A percentile compares a stretch with the other conserved stretches of the same genome.
These are phyloP conservation scores for Magnusiomyces magnusii DNA, from an alignment of 1,139 yeast species.

Conservation along the genomic window DNA sequence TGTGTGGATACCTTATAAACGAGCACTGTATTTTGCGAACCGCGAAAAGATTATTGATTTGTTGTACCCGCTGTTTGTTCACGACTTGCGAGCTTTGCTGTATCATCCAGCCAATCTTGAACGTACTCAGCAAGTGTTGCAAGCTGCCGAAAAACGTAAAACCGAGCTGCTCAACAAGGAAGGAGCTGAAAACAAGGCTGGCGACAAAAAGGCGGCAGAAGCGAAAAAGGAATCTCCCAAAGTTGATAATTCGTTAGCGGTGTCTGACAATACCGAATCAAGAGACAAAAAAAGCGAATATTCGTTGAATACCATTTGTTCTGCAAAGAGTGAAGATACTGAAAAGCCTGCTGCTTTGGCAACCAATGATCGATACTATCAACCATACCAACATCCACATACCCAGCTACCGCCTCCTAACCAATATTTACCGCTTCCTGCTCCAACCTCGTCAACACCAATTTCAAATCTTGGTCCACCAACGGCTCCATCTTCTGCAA, in stretches of 20 bases:
- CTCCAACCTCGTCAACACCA: background rate
- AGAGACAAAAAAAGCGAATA: background rate
- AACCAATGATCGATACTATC: too few relatives aligned
- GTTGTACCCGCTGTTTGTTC: constrained; percentile 79
- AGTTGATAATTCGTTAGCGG: too few relatives aligned
- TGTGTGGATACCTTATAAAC: constrained; percentile 98
- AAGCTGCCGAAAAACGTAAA: constrained; percentile 28
- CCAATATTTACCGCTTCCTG: background rate
- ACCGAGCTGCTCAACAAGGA: background rate
- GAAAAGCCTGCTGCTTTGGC: background rate
- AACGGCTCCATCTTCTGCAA: background rate
- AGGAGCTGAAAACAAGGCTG: too few relatives aligned
- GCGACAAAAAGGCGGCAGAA: too few relatives aligned
- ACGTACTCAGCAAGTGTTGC: constrained; percentile 34
- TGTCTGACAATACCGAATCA: too few relatives aligned
- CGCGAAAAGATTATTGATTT: constrained; percentile 80
- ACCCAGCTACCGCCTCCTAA: background rate
- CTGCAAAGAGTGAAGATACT: background rate
- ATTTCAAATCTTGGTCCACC: background rate
- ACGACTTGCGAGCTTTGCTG: constrained; percentile 63
- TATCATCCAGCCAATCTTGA: constrained; percentile 34
- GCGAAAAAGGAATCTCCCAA: background rate
- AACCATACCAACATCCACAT: background rate
- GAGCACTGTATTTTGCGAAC: constrained; percentile 88
- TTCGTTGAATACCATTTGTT: background rate